Conservation (phyloP, 164 flowering plant species). For the Berberis vulgaris region DNA sequence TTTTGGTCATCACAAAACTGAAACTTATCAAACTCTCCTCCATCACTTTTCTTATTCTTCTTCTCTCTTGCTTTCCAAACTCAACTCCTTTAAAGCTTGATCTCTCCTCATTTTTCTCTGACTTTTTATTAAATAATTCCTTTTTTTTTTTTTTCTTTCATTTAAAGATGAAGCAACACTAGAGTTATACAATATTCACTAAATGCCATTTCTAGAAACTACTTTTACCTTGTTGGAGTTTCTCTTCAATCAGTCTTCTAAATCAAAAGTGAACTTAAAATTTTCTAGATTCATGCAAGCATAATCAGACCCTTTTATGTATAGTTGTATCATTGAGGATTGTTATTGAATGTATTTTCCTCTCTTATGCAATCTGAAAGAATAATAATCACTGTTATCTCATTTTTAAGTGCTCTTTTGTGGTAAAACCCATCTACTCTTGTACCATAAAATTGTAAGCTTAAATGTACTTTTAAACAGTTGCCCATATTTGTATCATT, state of each 20-base stretch:
- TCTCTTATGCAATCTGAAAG: neutral
- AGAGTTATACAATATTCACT: conserved; percentile 7
- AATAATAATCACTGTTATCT: neutral
- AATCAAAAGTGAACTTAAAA: too few species aligned
- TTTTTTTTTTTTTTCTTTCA: conserved; percentile 12
- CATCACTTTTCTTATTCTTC: conserved; percentile 2
- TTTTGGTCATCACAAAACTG: conserved; percentile 2
- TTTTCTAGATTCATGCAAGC: neutral
- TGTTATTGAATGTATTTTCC: neutral
- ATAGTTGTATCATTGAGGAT: neutral
- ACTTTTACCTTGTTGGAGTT: conserved; percentile 8
- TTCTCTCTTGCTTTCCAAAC: conserved; percentile 9
- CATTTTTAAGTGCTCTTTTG: neutral
- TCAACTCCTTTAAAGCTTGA: neutral
- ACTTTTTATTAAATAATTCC: conserved; percentile 10
- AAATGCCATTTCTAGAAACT: conserved; percentile 7
- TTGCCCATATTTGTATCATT: too few species aligned
- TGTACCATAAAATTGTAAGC: too few species aligned
- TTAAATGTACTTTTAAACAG: too few species aligned
- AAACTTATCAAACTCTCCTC: neutral
- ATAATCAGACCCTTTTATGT: conserved; percentile 9
- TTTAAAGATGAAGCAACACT: neutral
- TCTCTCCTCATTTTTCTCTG: conserved; percentile 7
- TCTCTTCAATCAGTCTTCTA: conserved; percentile 6
- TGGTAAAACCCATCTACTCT: neutral